Evolutionary conservation across 345 rosid species (phyloP).

Genomic region (Acer saccharum): DNA sequence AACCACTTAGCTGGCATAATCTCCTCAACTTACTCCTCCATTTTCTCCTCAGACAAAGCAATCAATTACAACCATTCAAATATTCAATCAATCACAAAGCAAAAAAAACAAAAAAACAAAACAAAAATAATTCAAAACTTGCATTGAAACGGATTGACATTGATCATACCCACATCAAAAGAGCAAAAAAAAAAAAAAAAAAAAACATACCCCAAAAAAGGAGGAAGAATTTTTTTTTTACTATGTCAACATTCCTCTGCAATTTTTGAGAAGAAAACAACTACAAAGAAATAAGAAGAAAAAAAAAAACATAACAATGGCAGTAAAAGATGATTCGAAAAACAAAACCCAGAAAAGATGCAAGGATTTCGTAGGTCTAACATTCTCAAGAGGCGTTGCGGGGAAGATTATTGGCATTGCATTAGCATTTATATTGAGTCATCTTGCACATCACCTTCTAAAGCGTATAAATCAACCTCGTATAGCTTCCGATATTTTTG

Average conservation of each 20-base stretch:
- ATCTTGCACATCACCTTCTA: constrained; percentile 61
- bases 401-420: constrained; percentile 49
- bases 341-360: not conserved
- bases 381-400: constrained; percentile 20
- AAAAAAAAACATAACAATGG: not conserved
- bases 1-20: constrained; percentile 20
- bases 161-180: not conserved
- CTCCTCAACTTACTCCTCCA: constrained; percentile 34
- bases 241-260: not conserved
- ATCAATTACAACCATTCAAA: constrained; percentile 28
- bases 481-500: constrained; percentile 71
- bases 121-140: not conserved
- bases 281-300: not conserved
- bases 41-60: constrained; percentile 23
- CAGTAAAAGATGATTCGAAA: not conserved
- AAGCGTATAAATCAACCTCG: constrained; percentile 79
- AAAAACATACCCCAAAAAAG: not conserved
- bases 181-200: not conserved
- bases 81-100: constrained; percentile 12
- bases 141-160: not conserved
- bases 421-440: constrained; percentile 46
- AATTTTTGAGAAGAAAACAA: not conserved
- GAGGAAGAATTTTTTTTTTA: not conserved
- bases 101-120: not conserved
- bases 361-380: not conserved